A percentile compares a stretch with the other conserved stretches of the same genome.
Evolutionary conservation across 2,329 filamentous ascomycete species (phyloP).

Genomic region (Aspergillus sp.): DNA sequence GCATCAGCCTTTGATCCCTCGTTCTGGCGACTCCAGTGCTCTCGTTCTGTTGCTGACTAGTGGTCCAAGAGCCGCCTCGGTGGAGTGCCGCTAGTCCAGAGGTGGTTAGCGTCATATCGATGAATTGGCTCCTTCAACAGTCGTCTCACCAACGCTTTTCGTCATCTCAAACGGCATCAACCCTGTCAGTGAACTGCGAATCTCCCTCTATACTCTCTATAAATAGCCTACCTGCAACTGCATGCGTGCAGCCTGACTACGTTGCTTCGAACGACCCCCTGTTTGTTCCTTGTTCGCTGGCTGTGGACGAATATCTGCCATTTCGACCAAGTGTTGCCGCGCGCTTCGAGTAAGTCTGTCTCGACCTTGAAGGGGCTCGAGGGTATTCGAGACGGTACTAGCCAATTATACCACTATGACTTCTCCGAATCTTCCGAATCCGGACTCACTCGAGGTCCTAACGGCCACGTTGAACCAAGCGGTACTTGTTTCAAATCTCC

Average conservation of each 20-base stretch:
- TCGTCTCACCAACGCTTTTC: background rate
- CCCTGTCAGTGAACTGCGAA: background rate
- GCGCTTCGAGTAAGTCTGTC: background rate
- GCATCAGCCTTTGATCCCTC: background rate
- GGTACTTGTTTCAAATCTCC: conserved; percentile 20
- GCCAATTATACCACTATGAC: conserved; percentile 18
- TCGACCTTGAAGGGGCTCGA: background rate
- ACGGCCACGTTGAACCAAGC: conserved; percentile 39
- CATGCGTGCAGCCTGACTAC: background rate
- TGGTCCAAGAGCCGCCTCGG: conserved; percentile 27
- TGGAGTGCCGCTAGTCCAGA: conserved; percentile 21
- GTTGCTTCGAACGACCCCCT: background rate
- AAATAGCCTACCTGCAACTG: conserved; percentile 3
- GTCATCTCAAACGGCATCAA: background rate
- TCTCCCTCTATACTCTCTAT: background rate
- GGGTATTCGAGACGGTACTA: no score
- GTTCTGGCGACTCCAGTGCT: conserved; percentile 11
- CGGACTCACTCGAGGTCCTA: conserved; percentile 37
- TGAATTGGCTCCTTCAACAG: background rate
- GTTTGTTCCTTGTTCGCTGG: background rate
- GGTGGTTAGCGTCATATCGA: conserved; percentile 14
- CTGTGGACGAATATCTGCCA: background rate
- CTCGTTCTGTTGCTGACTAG: background rate
- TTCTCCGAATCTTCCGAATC: conserved; percentile 24
- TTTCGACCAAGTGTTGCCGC: background rate